A percentile compares a stretch with the other conserved stretches of the same genome.
These are phyloP conservation scores for Xylariaceae sp. DNA, from an alignment of 2,329 filamentous ascomycete species.

Conservation along the genomic window DNA sequence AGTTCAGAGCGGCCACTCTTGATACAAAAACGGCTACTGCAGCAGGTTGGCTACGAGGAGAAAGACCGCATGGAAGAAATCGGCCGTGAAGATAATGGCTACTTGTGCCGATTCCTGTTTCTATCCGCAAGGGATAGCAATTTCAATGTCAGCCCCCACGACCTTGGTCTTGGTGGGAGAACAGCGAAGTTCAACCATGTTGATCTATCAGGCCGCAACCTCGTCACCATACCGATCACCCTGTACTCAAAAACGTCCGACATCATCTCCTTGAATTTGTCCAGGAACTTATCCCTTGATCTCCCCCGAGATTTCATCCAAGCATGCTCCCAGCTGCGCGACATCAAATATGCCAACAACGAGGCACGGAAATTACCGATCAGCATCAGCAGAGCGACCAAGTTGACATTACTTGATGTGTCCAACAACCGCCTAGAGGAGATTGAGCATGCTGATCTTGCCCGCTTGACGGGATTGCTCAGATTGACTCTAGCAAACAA, in stretches of 20 bases:
- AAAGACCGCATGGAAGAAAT: constrained; percentile 87
- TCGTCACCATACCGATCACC: constrained; percentile 91
- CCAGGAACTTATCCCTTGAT: constrained; percentile 85
- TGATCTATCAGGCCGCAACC: constrained; percentile 82
- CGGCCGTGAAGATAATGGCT: constrained; percentile 94
- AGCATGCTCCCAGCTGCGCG: constrained; percentile 82
- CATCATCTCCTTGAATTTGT: constrained; percentile 92
- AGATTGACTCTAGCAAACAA: constrained; percentile 96
- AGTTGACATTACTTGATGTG: constrained; percentile 84
- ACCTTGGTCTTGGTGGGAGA: constrained; percentile 73
- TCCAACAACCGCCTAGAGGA: constrained; percentile 92
- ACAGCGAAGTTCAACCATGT: constrained; percentile 91
- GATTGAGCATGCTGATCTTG: constrained; percentile 78
- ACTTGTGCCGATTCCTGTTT: constrained; percentile 93
- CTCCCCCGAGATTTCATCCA: constrained; percentile 96
- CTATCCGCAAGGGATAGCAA: constrained; percentile 84
- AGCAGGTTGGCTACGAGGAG: constrained; percentile 87
- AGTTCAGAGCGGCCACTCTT: constrained; percentile 77
- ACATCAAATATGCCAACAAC: constrained; percentile 95
- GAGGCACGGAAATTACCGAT: constrained; percentile 82
- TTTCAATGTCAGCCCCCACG: constrained; percentile 68
- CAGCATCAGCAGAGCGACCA: constrained; percentile 75
- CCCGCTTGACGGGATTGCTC: constrained; percentile 69
- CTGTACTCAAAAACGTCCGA: constrained; percentile 88
- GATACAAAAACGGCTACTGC: constrained; percentile 85